Base-by-base conservation (phyloP, 2,329 filamentous ascomycete genomes). In the Massarina eburnea region DNA sequence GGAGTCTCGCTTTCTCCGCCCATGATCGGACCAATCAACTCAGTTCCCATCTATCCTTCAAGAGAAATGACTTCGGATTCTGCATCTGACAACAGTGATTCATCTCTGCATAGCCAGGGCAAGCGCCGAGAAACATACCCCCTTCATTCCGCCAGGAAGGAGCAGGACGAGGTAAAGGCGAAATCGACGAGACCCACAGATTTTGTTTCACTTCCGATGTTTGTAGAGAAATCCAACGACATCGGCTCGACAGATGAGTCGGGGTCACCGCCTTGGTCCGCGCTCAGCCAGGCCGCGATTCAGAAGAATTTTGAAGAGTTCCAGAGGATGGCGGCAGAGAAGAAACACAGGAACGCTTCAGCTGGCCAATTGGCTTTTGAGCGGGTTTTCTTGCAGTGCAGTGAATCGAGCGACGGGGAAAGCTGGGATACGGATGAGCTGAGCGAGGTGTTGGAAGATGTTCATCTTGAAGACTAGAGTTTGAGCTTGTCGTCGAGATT, bases 381-480 rank as follows among this genome's bases (percentile, higher is more conserved):
- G 32, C 27, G 20, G 14, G 27, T 44, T 24, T 48, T 48, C 26
- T 33, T 44, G 33, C 39, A 38, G 21, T 32, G 22, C 24, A 43
- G 45, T 36, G 19, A 32, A 19, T 7, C 9, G 10, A 19, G 18
- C 14, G 20, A n/a, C 8, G 24, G 39, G 4, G 17, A n/a, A 12
- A 32, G 18, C 6, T 30, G 27, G 8, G 38, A 38, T 4, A 18
- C 36, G 21, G 19, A 19, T 18, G 22, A 18, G 7, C 14, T n/a
- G 38, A 40, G 38, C 38, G 15, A 15, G 9, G 22, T 18, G 29
- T 32, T 14, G 29, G 6, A 14, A 5, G 12, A n/a, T n/a, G n/a
- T n/a, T n/a, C n/a, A n/a, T n/a, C n/a, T n/a, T n/a, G n/a, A n/a
- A n/a, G n/a, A n/a, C n/a, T n/a, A n/a, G n/a, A n/a, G n/a, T n/a